Conservation (phyloP, 2,329 filamentous ascomycete species). For the Penicillium brasilianum region DNA sequence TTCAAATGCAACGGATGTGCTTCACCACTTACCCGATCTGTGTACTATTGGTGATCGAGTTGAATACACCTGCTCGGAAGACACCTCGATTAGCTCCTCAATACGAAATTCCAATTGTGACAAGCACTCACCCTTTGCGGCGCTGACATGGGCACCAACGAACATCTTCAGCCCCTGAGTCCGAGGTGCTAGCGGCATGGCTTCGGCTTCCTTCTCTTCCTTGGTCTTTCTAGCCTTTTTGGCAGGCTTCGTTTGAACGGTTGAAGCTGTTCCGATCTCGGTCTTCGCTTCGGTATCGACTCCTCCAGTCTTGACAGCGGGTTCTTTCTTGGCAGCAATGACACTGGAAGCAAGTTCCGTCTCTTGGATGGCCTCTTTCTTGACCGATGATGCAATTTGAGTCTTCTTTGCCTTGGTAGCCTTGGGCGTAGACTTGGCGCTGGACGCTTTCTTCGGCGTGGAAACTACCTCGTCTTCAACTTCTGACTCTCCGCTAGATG, state of each 20-base stretch:
- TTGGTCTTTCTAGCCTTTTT: slow-evolving; percentile 62
- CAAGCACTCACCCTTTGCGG: slow-evolving; percentile 72
- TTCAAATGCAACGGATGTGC: not conserved
- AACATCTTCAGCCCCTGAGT: slow-evolving; percentile 77
- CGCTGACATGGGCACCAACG: slow-evolving; percentile 90
- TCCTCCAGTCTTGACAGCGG: slow-evolving; percentile 12
- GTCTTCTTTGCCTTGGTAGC: slow-evolving; percentile 21
- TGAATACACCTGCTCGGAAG: slow-evolving; percentile 73
- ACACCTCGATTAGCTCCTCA: slow-evolving; percentile 17
- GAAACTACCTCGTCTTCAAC: slow-evolving; percentile 21
- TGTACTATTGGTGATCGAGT: slow-evolving; percentile 76
- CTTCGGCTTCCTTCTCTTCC: slow-evolving; percentile 59
- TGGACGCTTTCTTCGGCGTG: slow-evolving; percentile 15
- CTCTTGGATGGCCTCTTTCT: slow-evolving; percentile 22
- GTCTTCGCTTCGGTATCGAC: slow-evolving; percentile 19
- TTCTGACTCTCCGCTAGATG: slow-evolving; percentile 25
- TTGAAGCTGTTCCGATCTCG: slow-evolving; percentile 16
- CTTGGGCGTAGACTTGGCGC: slow-evolving; percentile 8
- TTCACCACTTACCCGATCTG: slow-evolving; percentile 66
- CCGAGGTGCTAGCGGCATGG: slow-evolving; percentile 69
- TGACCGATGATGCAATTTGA: slow-evolving; percentile 14
- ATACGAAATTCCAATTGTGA: not conserved
- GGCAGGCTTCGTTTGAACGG: slow-evolving; percentile 59
- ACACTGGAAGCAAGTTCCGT: not conserved
- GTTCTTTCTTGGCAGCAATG: not conserved